These are phyloP conservation scores for Phoma herbarum DNA, from an alignment of 2,329 filamentous ascomycete species.

Conservation along the genomic window DNA sequence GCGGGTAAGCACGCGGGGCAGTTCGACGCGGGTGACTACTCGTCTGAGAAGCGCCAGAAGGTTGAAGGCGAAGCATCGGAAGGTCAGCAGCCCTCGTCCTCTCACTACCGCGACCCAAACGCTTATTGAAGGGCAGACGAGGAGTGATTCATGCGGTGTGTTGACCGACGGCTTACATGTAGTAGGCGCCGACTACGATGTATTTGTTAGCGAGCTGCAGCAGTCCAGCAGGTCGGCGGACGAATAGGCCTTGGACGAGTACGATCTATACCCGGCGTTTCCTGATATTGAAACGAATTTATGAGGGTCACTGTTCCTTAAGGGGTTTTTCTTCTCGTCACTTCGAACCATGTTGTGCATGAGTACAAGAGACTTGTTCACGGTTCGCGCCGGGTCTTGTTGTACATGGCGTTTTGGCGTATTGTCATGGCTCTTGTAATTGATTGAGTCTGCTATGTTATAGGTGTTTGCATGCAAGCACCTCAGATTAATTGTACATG, in stretches of 20 bases:
- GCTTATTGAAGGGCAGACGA: constrained; percentile 46
- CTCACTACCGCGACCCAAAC: constrained; percentile 36
- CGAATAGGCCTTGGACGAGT: constrained; percentile 9
- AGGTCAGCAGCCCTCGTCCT: constrained; percentile 44
- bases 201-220: constrained; percentile 33
- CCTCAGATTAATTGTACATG: neutral
- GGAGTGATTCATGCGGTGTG: constrained; percentile 12
- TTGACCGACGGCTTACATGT: constrained; percentile 34
- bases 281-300: neutral
- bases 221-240: constrained; percentile 25
- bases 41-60: constrained; percentile 48
- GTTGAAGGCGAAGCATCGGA: constrained; percentile 41
- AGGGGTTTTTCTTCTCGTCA: constrained; percentile 14
- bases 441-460: neutral
- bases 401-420: constrained; percentile 28
- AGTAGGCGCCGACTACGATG: constrained; percentile 33
- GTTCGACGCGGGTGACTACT: constrained; percentile 43
- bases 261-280: constrained; percentile 17
- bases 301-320: no score
- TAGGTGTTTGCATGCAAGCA: neutral
- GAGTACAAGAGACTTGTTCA: constrained; percentile 26
- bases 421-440: neutral
- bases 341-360: constrained; percentile 30
- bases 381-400: constrained; percentile 23
- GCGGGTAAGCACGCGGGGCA: constrained; percentile 48